Base-by-base conservation (phyloP, 1,284 basidiomycete species). In the Rhodotorula sp. region DNA sequence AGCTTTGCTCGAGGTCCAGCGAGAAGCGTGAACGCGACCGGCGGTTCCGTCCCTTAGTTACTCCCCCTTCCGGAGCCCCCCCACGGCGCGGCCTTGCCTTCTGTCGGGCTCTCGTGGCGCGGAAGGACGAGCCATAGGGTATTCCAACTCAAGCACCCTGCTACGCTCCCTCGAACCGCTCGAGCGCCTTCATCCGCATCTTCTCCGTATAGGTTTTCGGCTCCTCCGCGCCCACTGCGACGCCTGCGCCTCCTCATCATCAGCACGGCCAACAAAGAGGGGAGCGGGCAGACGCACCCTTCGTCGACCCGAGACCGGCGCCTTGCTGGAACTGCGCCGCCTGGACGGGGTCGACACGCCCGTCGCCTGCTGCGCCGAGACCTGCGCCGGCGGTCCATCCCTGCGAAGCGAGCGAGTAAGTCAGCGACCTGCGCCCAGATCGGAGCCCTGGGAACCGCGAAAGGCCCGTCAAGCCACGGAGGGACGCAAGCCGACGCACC, bases 371-470 rank as follows among this genome's bases (percentile, higher is more conserved):
- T 12, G 86, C 85, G 1, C 94, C 94, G 54, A 97, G 82, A 1
- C 94, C 94, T n/a, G 86, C 89, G 6, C 94, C 94, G 78, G 91
- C 88, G 71, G 86, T 90, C 94, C 94, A 97, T 0, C 94, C 94
- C 78, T 76, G 32, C 37, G 25, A 46, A 55, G 19, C 21, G n/a
- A 37, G 9, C 29, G 37, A 36, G 46, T 62, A 41, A 50, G 59
- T 50, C 39, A 51, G 10, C 19, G n/a, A n/a, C n/a, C n/a, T n/a
- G n/a, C 3, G 25, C 9, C 8, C 27, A 22, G 8, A 27, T 2
- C 3, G 17, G 21, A 8, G 1, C 15, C 7, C 10, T 6, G 46
- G 3, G 2, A 21, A 41, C 13, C 9, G 10, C 21, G 32, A 6
- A 4, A 3, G 12, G 41, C 25, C n/a, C 5, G 39, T 39, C 39